Conservation (phyloP, 345 rosid species). For the Salix suchowensis region DNA sequence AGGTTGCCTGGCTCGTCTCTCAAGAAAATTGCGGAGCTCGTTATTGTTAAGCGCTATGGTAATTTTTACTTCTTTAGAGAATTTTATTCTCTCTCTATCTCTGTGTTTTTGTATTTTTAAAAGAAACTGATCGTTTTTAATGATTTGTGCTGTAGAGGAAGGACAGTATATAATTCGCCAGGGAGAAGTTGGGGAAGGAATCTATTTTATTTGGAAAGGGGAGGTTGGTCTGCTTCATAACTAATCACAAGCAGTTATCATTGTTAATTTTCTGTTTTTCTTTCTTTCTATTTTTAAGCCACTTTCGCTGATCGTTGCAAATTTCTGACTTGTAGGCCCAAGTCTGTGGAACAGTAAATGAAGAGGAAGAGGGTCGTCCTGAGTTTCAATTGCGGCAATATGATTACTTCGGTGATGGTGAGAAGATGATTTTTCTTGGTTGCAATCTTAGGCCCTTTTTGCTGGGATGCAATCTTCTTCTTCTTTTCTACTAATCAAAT, state of each 20-base stretch:
- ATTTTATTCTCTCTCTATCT: neutral
- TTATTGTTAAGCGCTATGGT: conserved; percentile 55
- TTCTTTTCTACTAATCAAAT: no score
- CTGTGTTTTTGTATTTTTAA: neutral
- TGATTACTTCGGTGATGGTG: conserved; percentile 91
- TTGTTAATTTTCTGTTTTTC: neutral
- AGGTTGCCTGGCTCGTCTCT: conserved; percentile 62
- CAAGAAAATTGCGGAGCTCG: conserved; percentile 53
- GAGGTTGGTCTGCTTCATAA: conserved; percentile 47
- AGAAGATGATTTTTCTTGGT: conserved; percentile 12
- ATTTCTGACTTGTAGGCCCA: conserved; percentile 50
- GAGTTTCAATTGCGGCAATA: conserved; percentile 67
- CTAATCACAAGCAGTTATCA: neutral
- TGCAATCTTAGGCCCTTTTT: neutral
- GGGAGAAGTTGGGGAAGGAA: conserved; percentile 75
- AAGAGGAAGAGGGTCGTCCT: conserved; percentile 58
- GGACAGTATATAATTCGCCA: conserved; percentile 69
- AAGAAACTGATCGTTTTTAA: conserved; percentile 1
- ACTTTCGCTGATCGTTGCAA: conserved; percentile 3
- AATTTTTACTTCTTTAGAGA: neutral
- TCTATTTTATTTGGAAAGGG: conserved; percentile 82
- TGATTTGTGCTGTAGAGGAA: conserved; percentile 38
- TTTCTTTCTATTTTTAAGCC: neutral
- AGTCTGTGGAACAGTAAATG: conserved; percentile 51
- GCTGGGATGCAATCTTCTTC: neutral